These are phyloP conservation scores for Maudiozyma pseudohumilis DNA, from an alignment of 805 yeast species.

Conservation along the genomic window DNA sequence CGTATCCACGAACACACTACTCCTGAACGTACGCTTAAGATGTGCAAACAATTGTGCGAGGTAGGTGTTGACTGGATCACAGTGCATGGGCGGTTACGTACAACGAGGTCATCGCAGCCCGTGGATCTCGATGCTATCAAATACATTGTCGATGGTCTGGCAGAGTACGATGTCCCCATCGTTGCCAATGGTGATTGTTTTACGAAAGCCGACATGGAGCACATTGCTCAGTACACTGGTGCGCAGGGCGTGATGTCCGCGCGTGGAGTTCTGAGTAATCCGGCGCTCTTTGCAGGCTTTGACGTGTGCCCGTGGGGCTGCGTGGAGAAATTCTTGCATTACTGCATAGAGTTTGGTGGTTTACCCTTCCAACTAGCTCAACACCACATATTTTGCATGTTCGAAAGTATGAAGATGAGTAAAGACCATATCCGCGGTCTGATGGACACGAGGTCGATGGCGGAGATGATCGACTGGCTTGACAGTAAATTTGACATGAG, in stretches of 20 bases:
- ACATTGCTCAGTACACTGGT: conserved; percentile 55
- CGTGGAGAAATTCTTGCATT: conserved; percentile 73
- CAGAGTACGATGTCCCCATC: conserved; percentile 53
- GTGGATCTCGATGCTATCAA: conserved; percentile 77
- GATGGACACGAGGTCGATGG: conserved; percentile 48
- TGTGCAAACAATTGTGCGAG: conserved; percentile 63
- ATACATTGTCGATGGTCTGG: conserved; percentile 38
- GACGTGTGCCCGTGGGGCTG: conserved; percentile 82
- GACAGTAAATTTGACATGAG: conserved; percentile 58
- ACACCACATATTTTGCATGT: conserved; percentile 85
- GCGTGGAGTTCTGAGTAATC: conserved; percentile 76
- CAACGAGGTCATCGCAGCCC: conserved; percentile 75
- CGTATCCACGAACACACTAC: conserved; percentile 67
- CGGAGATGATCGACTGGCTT: conserved; percentile 73
- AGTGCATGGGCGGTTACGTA: conserved; percentile 85
- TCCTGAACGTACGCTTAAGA: conserved; percentile 51
- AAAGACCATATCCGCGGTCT: conserved; percentile 46
- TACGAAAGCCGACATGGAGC: conserved; percentile 48
- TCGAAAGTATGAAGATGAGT: conserved; percentile 41
- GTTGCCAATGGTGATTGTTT: conserved; percentile 98
- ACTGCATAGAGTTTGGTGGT: conserved; percentile 63
- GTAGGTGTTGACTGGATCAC: conserved; percentile 93
- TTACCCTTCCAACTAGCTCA: conserved; percentile 75
- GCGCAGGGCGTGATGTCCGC: conserved; percentile 96
- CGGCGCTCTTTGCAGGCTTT: conserved; percentile 75